phyloP scores from a whole-genome alignment of 2,329 filamentous ascomycete genomes.

The Domatiomyces globalis region DNA sequence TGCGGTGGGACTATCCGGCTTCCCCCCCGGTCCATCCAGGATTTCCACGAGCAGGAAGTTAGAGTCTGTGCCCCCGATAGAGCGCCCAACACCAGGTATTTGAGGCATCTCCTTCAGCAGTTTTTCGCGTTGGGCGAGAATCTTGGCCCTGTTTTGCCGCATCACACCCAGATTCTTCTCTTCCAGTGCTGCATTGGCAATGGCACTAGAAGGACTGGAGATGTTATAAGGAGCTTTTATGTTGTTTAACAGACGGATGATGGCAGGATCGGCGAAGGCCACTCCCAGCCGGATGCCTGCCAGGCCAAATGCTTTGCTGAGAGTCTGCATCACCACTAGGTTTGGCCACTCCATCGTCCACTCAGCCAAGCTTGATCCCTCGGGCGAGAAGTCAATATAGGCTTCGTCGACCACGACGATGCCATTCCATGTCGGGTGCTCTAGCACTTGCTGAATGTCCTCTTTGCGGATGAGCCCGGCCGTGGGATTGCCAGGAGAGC shows the following conservation, averaged over 20 bases:
- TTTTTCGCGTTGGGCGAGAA: slow-evolving; percentile 64
- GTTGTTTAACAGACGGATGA: slow-evolving; percentile 72
- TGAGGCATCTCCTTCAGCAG: slow-evolving; percentile 58
- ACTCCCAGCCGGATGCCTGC: slow-evolving; percentile 84
- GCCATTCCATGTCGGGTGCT: slow-evolving; percentile 89
- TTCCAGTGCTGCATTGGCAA: slow-evolving; percentile 61
- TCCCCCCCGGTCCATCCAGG: slow-evolving; percentile 50
- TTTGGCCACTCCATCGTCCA: slow-evolving; percentile 91
- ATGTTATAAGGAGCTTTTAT: slow-evolving; percentile 97
- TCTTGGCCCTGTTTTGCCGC: slow-evolving; percentile 52
- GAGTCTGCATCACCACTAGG: slow-evolving; percentile 91
- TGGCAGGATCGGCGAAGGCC: slow-evolving; percentile 60
- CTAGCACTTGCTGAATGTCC: slow-evolving; percentile 58
- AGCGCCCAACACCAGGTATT: slow-evolving; percentile 63
- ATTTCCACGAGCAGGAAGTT: slow-evolving; percentile 93
- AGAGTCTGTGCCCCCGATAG: slow-evolving; percentile 63
- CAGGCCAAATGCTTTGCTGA: slow-evolving; percentile 95
- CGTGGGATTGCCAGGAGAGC: slow-evolving; percentile 90
- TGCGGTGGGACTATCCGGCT: slow-evolving; percentile 66
- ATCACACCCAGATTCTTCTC: slow-evolving; percentile 57
- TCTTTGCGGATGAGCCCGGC: slow-evolving; percentile 62
- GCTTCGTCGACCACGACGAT: slow-evolving; percentile 88
- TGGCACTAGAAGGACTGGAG: slow-evolving; percentile 67
- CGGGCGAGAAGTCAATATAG: slow-evolving; percentile 84
- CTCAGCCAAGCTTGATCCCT: slow-evolving; percentile 68